Evolutionary conservation across 768 basidiomycete genomes (phyloP).

Genomic region (Coprinopsis strossmayeri): DNA sequence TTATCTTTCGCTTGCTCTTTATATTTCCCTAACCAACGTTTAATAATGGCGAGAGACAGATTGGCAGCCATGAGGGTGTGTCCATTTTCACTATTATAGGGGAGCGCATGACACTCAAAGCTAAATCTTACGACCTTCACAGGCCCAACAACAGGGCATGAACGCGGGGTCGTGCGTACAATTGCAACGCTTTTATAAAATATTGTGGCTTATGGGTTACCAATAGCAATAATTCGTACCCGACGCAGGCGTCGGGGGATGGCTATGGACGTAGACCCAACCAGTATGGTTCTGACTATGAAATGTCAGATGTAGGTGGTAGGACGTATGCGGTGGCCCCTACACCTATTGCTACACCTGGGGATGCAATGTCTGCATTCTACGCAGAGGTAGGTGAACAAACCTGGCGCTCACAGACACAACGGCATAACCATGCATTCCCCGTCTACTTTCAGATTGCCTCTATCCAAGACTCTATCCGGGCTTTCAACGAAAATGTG

Average conservation of each 20-base stretch:
- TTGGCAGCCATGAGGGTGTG: conserved; percentile 80
- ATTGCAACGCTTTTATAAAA: background rate
- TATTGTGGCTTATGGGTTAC: conserved; percentile 2
- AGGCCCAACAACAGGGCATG: conserved; percentile 70
- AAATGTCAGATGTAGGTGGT: conserved; percentile 66
- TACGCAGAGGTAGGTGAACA: conserved; percentile 57
- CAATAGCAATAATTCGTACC: conserved; percentile 47
- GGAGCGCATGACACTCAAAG: too few relatives aligned
- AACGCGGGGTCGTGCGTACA: conserved; percentile 39
- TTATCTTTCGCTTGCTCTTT: too few relatives aligned
- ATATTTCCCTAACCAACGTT: conserved; percentile 2
- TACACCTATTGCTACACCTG: conserved; percentile 25
- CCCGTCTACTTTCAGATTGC: conserved; percentile 47
- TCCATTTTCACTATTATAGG: conserved; percentile 11
- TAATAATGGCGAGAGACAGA: conserved; percentile 79
- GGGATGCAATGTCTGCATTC: conserved; percentile 60
- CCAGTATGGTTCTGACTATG: conserved; percentile 69
- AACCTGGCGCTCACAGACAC: background rate
- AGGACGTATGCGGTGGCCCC: conserved; percentile 37
- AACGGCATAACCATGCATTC: background rate
- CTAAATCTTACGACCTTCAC: conserved; percentile 12
- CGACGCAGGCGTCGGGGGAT: conserved; percentile 55
- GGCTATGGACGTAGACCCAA: conserved; percentile 47
- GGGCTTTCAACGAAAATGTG: conserved; percentile 65
- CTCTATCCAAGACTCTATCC: conserved; percentile 64